A percentile compares a stretch with the other conserved stretches of the same genome.
These are phyloP conservation scores for Amaranthus hypochondriacus DNA, from an alignment of 148 eudicot species.

Conservation along the genomic window DNA sequence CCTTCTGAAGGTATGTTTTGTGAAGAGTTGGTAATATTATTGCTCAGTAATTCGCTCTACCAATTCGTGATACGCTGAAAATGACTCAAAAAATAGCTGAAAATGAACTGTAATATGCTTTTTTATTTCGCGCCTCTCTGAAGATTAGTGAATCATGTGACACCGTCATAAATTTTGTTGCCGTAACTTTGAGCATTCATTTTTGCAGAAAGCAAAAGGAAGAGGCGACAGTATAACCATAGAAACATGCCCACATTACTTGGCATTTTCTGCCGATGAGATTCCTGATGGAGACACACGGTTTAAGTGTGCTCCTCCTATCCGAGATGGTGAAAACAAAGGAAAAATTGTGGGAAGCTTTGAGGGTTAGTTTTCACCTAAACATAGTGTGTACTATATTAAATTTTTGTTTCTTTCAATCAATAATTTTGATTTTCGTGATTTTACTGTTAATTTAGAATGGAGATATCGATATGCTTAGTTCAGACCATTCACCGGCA, in stretches of 20 bases:
- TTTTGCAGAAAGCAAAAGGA: slow-evolving; percentile 74
- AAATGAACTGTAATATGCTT: too few relatives aligned
- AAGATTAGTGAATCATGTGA: background rate
- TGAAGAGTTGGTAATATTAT: too few relatives aligned
- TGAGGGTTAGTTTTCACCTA: slow-evolving; percentile 45
- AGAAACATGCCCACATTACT: slow-evolving; percentile 95
- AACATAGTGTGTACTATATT: background rate
- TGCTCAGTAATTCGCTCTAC: too few relatives aligned
- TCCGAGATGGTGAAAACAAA: slow-evolving; percentile 75
- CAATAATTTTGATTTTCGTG: slow-evolving; percentile 5
- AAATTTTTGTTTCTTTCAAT: background rate
- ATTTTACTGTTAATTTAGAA: slow-evolving; percentile 37
- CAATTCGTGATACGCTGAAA: too few relatives aligned
- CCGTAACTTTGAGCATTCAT: background rate
- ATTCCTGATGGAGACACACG: slow-evolving; percentile 92
- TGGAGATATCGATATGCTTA: slow-evolving; percentile 87
- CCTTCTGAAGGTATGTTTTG: slow-evolving; percentile 59
- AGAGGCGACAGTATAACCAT: slow-evolving; percentile 83
- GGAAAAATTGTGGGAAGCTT: slow-evolving; percentile 78
- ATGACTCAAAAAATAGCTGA: too few relatives aligned
- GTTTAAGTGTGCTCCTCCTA: slow-evolving; percentile 93
- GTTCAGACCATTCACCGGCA: slow-evolving; percentile 96
- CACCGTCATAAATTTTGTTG: background rate
- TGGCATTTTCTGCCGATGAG: slow-evolving; percentile 91
- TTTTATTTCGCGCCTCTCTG: background rate